Conservation (phyloP, 2,329 filamentous ascomycete genomes). For the Trichoderma endophyticum region DNA sequence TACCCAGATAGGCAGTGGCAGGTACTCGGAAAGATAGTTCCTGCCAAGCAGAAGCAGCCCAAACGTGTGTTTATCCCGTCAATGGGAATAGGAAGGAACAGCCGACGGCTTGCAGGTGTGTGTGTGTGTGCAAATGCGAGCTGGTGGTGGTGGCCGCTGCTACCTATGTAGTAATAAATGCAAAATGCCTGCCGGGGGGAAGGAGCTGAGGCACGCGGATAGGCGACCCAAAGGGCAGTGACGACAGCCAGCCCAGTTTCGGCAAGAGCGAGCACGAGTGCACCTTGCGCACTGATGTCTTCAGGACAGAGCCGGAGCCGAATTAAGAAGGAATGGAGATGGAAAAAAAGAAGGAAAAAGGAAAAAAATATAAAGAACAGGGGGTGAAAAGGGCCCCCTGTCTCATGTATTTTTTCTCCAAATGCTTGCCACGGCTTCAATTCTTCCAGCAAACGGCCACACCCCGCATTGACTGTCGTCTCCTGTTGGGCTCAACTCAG, state of each 20-base stretch:
- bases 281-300: background rate
- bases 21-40: background rate
- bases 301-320: background rate
- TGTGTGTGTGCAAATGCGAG: background rate
- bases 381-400: background rate
- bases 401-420: background rate
- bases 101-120: background rate
- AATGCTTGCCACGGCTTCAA: background rate
- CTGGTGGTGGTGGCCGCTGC: background rate
- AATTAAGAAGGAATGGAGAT: background rate
- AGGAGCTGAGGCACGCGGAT: conserved; percentile 2
- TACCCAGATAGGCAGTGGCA: background rate
- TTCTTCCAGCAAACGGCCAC: background rate
- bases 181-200: background rate
- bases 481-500: background rate
- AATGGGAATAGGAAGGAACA: background rate
- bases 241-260: background rate
- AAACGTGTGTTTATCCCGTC: background rate
- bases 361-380: background rate
- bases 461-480: background rate
- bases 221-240: background rate
- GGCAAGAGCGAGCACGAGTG: conserved; percentile 3
- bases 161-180: background rate
- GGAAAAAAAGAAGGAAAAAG: background rate
- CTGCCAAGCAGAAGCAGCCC: background rate